Evolutionary conservation across 2,329 filamentous ascomycete genomes (phyloP).

Genomic region (Sporothrix protearum): DNA sequence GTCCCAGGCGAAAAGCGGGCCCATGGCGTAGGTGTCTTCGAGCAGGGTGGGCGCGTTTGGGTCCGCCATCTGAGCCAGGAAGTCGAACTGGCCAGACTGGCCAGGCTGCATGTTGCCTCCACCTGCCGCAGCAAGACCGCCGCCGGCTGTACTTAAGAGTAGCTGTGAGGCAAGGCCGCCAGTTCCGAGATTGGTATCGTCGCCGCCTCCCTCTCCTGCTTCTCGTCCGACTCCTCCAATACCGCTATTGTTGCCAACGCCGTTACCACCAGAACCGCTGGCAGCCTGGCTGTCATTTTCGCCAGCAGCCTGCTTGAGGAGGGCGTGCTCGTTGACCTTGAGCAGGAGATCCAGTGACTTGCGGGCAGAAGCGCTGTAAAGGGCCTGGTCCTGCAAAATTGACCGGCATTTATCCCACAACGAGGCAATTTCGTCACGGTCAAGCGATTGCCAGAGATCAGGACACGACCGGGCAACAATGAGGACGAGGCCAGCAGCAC

Average conservation of each 20-base stretch:
- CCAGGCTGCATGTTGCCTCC: background rate
- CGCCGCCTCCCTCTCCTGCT: background rate
- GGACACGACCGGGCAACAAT: constrained; percentile 24
- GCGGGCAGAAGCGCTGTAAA: constrained; percentile 21
- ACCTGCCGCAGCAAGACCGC: background rate
- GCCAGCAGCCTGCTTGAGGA: constrained; percentile 18
- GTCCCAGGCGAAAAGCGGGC: constrained; percentile 23
- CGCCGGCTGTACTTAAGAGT: background rate
- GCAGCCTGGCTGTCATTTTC: background rate
- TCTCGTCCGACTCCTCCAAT: background rate
- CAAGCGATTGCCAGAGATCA: constrained; percentile 21
- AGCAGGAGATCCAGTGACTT: constrained; percentile 24
- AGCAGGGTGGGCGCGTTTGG: constrained; percentile 14
- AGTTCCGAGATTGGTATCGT: background rate
- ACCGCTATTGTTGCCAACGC: background rate
- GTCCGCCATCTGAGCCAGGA: constrained; percentile 20
- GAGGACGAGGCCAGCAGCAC: constrained; percentile 24
- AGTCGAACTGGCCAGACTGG: constrained; percentile 15
- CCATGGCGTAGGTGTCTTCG: constrained; percentile 23
- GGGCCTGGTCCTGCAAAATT: constrained; percentile 22
- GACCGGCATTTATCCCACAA: constrained; percentile 24
- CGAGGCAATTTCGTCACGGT: constrained; percentile 11
- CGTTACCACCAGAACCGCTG: background rate
- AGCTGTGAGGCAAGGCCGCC: background rate
- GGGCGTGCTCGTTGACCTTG: constrained; percentile 22